Evolutionary conservation across 176 grass and related monocot genomes (phyloP).

Genomic region (Phoenix roebelenii): DNA sequence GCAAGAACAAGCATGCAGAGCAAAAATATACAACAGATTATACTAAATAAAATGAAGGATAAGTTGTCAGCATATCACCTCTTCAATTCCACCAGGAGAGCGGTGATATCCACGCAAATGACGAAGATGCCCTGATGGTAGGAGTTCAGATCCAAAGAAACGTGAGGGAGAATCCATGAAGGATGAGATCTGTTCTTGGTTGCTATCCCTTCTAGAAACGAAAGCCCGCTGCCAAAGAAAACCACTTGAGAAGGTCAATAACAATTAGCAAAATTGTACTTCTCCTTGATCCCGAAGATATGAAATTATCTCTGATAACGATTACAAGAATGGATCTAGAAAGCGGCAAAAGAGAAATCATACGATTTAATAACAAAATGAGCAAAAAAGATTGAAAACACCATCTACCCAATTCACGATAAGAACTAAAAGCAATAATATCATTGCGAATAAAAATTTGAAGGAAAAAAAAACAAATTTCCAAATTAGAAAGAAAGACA

Average conservation of each 20-base stretch:
- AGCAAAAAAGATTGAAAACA: no score
- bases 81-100: slow-evolving; percentile 37
- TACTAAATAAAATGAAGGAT: slow-evolving; percentile 7
- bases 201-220: slow-evolving; percentile 29
- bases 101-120: slow-evolving; percentile 38
- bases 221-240: slow-evolving; percentile 21
- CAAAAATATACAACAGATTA: neutral
- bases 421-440: no score
- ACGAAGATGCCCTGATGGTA: slow-evolving; percentile 25
- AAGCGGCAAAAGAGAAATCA: no score
- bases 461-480: no score
- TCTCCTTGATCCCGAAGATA: neutral
- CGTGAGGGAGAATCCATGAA: slow-evolving; percentile 42
- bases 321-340: no score
- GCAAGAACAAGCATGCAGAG: neutral
- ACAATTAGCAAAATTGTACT: slow-evolving; percentile 4
- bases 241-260: neutral
- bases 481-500: no score
- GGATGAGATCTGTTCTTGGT: slow-evolving; percentile 26
- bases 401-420: no score
- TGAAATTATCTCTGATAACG: neutral
- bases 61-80: slow-evolving; percentile 38
- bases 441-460: no score
- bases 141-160: slow-evolving; percentile 23
- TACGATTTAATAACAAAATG: no score